Evolutionary conservation across 306 rosid genomes (phyloP), one percentile per base, ranked within the genome.

Genomic region (Rubus idaeus): DNA sequence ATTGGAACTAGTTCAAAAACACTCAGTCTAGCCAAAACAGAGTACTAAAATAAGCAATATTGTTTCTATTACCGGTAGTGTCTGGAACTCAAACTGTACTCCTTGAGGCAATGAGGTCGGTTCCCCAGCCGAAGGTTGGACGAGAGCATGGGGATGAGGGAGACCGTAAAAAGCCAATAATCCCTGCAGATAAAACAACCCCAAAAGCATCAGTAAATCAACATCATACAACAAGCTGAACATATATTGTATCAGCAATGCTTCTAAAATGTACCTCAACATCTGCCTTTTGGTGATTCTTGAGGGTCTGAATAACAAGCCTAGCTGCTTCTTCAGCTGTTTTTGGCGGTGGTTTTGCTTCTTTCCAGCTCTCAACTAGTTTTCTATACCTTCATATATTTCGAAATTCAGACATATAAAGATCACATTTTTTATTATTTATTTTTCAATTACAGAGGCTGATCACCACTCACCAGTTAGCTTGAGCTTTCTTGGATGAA

Each of bases 401-500:
- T 20, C 3, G 0, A 73, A n/a, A 56, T 44, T 8, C 17, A 44
- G 9, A 42, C 46, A 64, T 8, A 37, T 42, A 64, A 64, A 16
- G 5, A 40, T 64, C 49, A 64, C 42, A 78, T 39, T 42, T 42
- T 79, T 40, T 39, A n/a, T n/a, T n/a, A n/a, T 61, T 2, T 16
- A 0, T 6, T 8, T 7, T 4, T 37, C 47, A 62, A 35, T 30
- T 62, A 12, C 13, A 69, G 5, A 57, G 14, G 20, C 14, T 69
- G 18, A 16, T 65, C 60, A 12, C 7, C 68, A 65, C 70, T 55
- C 78, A 94, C 99, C 99, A 95, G 58, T 92, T 95, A 81, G 92
- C 92, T 75, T 95, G 99, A 67, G 97, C 97, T 69, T 88, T 95
- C 87, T 81, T 90, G 62, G 99, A 95, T 49, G 99, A 89, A 60